Evolutionary conservation across 371 early-diverging fungal genomes (phyloP), one percentile per base, ranked within the genome.

Genomic region (Mortierella sp.): DNA sequence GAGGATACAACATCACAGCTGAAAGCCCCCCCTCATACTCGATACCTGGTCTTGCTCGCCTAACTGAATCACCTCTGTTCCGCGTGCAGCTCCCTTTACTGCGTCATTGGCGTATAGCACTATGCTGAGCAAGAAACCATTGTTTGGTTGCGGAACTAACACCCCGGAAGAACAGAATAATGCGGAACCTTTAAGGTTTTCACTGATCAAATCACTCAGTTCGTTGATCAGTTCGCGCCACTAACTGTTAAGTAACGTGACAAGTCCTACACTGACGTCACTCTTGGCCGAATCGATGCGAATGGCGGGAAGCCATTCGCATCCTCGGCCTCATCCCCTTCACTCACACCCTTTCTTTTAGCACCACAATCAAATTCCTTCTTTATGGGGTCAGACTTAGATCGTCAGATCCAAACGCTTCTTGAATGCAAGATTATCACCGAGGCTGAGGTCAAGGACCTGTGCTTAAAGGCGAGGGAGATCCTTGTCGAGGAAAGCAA

Each of bases 401-500:
- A 88, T 90, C 95, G 96, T 84, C 96, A 96, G 90, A 95, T 99
- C 87, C 96, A 95, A 83, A 95, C 96, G 88, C 90, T 98, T 68
- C 90, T 94, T 84, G 90, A 94, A 78, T 98, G 99, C 89, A 96
- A 98, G 88, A 94, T 97, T 75, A 96, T 99, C 80, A 93, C 94
- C 58, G 99, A 99, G 86, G 90, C 90, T 80, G 97, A 98, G 90
- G 99, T 99, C 50, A 96, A 96, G 84, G 96, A 96, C 73, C 90
- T 99, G 55, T 99, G 99, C 90, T 84, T 94, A 75, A 97, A 97
- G 90, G 99, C 98, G 38, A 92, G 97, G 78, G 99, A 99, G 89
- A 97, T 98, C 77, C 91, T 99, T 38, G 92, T 97, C 34, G 98
- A 99, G 89, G 98, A 99, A 89, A 95, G 96, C 88, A 99, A 99